phyloP scores from a whole-genome alignment of 2,329 filamentous ascomycete genomes.

The Orbilia ellipsospora region DNA sequence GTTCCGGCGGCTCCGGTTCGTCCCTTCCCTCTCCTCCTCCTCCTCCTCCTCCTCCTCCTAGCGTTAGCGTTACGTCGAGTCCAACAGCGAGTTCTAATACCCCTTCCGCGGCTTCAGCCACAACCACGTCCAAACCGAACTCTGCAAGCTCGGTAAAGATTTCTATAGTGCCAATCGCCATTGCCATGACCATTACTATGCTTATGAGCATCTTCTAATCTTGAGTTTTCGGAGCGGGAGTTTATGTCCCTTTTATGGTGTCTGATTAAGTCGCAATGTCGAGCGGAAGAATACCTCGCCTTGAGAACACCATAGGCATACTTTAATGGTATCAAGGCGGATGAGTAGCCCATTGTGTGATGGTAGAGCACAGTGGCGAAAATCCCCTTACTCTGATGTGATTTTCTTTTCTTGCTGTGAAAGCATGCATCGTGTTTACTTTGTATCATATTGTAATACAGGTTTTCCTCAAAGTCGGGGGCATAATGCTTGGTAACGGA shows the following conservation, averaged over 20 bases:
- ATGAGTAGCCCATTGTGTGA: too few relatives aligned
- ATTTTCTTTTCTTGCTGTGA: too few relatives aligned
- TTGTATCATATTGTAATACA: too few relatives aligned
- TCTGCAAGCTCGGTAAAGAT: conserved; percentile 25
- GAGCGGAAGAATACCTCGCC: too few relatives aligned
- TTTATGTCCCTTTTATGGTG: conserved; percentile 9
- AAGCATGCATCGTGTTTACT: too few relatives aligned
- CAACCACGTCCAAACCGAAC: conserved; percentile 33
- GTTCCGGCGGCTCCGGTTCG: conserved; percentile 41
- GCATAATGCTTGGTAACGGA: too few relatives aligned
- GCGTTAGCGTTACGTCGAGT: conserved; percentile 22
- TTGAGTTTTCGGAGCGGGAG: conserved; percentile 4
- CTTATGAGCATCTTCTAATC: conserved; percentile 46
- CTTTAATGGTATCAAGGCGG: too few relatives aligned
- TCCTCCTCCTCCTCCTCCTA: conserved; percentile 15
- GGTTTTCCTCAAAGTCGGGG: too few relatives aligned
- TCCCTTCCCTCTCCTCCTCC: conserved; percentile 25
- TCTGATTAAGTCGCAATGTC: background rate
- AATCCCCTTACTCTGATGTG: too few relatives aligned
- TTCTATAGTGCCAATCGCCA: conserved; percentile 30
- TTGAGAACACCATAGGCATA: too few relatives aligned
- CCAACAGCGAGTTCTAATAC: conserved; percentile 26
- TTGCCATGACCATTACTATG: conserved; percentile 38
- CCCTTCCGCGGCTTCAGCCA: conserved; percentile 34
- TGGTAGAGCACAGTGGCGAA: too few relatives aligned